Evolutionary conservation across 2,329 filamentous ascomycete species (phyloP).

Genomic region (Acephala macrosclerotiorum): DNA sequence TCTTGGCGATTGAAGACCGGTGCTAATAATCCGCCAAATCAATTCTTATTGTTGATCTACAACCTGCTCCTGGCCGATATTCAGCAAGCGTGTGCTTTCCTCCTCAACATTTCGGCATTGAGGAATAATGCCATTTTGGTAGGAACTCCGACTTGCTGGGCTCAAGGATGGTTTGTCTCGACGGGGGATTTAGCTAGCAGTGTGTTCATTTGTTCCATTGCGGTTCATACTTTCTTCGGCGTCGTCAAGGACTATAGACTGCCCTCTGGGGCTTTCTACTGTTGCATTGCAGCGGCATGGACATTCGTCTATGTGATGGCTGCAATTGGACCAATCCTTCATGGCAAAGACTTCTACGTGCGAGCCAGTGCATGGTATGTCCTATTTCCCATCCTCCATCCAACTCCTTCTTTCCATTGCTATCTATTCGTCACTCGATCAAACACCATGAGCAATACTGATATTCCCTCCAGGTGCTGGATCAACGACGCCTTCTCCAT

Average conservation of each 20-base stretch:
- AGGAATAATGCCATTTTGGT: conserved; percentile 60
- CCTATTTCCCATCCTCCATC: neutral
- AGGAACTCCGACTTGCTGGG: conserved; percentile 61
- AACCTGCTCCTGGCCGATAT: conserved; percentile 74
- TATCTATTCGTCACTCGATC: neutral
- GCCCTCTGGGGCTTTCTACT: conserved; percentile 58
- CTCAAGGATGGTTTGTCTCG: conserved; percentile 74
- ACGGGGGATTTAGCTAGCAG: conserved; percentile 71
- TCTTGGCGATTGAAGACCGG: conserved; percentile 34
- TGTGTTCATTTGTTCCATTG: conserved; percentile 71
- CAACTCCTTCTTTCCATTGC: neutral
- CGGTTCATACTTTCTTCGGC: conserved; percentile 69
- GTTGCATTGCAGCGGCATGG: conserved; percentile 60
- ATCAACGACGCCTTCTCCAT: conserved; percentile 60
- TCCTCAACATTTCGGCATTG: conserved; percentile 68
- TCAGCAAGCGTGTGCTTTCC: conserved; percentile 69
- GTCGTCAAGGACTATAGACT: conserved; percentile 64
- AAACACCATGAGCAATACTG: too few relatives aligned
- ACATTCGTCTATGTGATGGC: conserved; percentile 64
- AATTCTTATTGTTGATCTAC: conserved; percentile 73
- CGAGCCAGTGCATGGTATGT: conserved; percentile 68
- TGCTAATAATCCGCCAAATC: conserved; percentile 56
- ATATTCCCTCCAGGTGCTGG: conserved; percentile 62
- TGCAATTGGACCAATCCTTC: conserved; percentile 52
- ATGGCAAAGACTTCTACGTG: conserved; percentile 60